Conservation (phyloP, 1,284 basidiomycete genomes). For the Rhodotorula sp. region DNA sequence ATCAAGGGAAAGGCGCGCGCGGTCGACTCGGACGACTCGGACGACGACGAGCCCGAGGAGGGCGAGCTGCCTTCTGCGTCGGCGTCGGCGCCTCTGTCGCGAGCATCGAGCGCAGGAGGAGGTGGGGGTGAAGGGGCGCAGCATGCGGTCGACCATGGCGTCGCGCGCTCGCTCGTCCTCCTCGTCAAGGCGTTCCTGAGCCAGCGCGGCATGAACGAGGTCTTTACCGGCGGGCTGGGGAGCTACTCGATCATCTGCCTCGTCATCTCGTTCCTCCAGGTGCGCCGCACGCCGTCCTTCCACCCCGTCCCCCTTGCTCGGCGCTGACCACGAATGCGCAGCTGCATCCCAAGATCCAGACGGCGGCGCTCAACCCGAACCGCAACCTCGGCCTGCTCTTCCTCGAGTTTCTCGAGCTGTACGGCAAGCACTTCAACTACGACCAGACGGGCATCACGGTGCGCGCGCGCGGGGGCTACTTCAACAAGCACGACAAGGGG, state of each 20-base stretch:
- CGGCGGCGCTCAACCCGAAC: constrained; percentile 80
- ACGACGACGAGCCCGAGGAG: constrained; percentile 8
- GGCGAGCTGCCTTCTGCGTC: background rate
- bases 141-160: constrained; percentile 41
- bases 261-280: constrained; percentile 88
- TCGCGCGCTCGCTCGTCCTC: constrained; percentile 64
- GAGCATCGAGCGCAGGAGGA: background rate
- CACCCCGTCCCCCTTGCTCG: background rate
- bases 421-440: constrained; percentile 90
- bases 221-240: constrained; percentile 90
- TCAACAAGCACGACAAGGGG: constrained; percentile 72
- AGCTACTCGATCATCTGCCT: constrained; percentile 93
- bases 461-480: constrained; percentile 80
- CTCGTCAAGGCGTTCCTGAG: constrained; percentile 86
- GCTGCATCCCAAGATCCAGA: constrained; percentile 91
- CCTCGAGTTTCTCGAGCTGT: constrained; percentile 95
- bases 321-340: constrained; percentile 34
- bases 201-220: constrained; percentile 94
- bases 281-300: constrained; percentile 47
- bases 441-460: constrained; percentile 85
- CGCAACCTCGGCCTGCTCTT: constrained; percentile 87
- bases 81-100: background rate
- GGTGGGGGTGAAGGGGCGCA: background rate
- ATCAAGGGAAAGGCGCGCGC: constrained; percentile 15
- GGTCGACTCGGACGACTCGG: background rate